phyloP scores from a whole-genome alignment of 2,329 filamentous ascomycete genomes.

The Coleophoma cylindrospora region DNA sequence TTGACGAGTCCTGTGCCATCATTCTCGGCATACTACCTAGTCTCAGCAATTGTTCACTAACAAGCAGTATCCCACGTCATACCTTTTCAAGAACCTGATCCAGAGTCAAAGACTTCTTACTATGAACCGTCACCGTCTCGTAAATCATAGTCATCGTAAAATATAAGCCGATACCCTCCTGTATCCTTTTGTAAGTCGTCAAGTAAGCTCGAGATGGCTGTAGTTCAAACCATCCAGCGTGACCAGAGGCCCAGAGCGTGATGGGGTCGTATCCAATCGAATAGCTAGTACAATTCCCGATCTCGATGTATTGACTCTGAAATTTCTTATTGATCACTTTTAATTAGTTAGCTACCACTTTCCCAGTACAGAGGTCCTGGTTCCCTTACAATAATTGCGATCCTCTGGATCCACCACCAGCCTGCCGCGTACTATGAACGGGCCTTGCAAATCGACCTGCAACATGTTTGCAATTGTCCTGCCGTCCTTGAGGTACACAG shows the following conservation, averaged over 20 bases:
- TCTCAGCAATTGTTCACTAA: conserved; percentile 30
- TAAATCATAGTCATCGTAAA: conserved; percentile 59
- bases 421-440: conserved; percentile 55
- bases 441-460: conserved; percentile 52
- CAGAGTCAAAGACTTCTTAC: conserved; percentile 7
- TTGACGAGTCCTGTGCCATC: conserved; percentile 47
- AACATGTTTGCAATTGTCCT: conserved; percentile 55
- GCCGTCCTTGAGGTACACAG: conserved; percentile 51
- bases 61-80: conserved; percentile 17
- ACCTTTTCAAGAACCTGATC: conserved; percentile 15
- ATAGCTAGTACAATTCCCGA: conserved; percentile 43
- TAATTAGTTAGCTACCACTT: conserved; percentile 19
- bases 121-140: conserved; percentile 29
- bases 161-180: conserved; percentile 58
- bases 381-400: conserved; percentile 33
- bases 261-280: conserved; percentile 52
- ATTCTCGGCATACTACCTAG: conserved; percentile 41
- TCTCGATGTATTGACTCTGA: conserved; percentile 40
- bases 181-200: conserved; percentile 52
- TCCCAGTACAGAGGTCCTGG: background rate
- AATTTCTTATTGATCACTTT: conserved; percentile 22
- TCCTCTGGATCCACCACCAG: conserved; percentile 46
- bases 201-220: conserved; percentile 52
- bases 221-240: conserved; percentile 66
- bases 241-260: conserved; percentile 61